These are phyloP conservation scores for Fusarium irregulare DNA, from an alignment of 2,329 filamentous ascomycete species.

Conservation along the genomic window DNA sequence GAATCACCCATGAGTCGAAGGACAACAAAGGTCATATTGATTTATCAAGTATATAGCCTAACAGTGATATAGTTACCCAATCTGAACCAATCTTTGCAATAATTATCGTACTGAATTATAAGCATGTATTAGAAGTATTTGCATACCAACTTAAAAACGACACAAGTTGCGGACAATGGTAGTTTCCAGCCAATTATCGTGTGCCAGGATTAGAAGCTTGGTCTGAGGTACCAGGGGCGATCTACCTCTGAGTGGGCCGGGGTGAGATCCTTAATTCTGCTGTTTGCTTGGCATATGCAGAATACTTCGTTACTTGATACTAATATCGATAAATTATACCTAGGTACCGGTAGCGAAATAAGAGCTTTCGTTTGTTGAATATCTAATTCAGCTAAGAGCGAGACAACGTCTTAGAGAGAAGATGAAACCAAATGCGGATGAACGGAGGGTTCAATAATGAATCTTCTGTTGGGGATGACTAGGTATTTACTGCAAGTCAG, in stretches of 20 bases:
- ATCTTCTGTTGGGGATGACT: not conserved
- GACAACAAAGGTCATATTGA: not conserved
- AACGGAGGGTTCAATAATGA: not conserved
- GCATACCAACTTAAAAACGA: not conserved
- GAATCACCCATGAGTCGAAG: too few relatives aligned
- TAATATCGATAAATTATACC: not conserved
- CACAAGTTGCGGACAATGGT: not conserved
- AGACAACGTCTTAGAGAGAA: accelerated
- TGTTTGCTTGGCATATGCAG: not conserved
- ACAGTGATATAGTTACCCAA: too few relatives aligned
- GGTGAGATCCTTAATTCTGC: conserved; percentile 5
- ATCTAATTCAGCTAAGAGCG: too few relatives aligned
- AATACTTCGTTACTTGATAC: not conserved
- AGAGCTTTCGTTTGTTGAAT: too few relatives aligned
- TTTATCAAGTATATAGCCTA: not conserved
- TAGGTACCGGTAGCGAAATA: not conserved
- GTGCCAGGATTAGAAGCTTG: not conserved
- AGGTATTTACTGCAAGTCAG: not conserved
- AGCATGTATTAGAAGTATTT: too few relatives aligned
- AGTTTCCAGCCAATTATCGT: not conserved
- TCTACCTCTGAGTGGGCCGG: not conserved
- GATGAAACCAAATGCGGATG: accelerated
- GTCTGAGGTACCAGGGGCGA: not conserved
- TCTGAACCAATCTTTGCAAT: not conserved
- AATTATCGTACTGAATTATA: too few relatives aligned